Evolutionary conservation across 2,329 filamentous ascomycete species (phyloP), one percentile per base, ranked within the genome.

Genomic region (Eurotiales sp.): DNA sequence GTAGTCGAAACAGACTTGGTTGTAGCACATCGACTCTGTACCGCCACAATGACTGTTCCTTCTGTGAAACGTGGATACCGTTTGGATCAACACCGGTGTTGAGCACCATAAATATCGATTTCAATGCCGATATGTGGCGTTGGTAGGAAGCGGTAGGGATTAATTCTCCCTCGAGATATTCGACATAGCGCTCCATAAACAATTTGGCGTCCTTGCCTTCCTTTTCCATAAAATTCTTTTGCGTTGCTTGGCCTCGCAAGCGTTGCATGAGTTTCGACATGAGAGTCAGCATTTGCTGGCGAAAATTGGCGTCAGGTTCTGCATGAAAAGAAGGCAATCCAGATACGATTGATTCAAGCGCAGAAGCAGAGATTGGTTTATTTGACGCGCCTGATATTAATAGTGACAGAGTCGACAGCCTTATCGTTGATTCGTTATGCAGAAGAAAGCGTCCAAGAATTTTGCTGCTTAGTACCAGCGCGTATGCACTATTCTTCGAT

Each of bases 101-200:
- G 5, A 90, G 69, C n/a, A 92, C 72, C 47, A 86, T 77, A 0
- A 74, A 75, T 23, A 92, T 70, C 1, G 86, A 83, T 61, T 85
- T 90, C 4, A 97, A 69, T 2, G 89, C 84, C 2, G 87, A 88
- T 42, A 91, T 87, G 59, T 96, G 92, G 6, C 90, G 82, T 64
- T 95, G 91, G 63, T 97, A 99, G 10, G 91, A 93, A 14, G 88
- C 84, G 1, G 87, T 91, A 2, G 90, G 85, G 2, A 83, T 80
- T 19, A 99, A 73, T 60, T 97, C 90, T 32, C 75, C 73, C 48
- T 83, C 78, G 5, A 96, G 68, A 58, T 95, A 93, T 1, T 72
- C 62, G 1, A 88, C 61, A 63, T 92, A 95, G 83, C 87, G 91
- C 1, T 67, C 64, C n/a, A 95, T 59, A 61, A 95, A 96, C 0